These are phyloP conservation scores for Glebionis coronaria DNA, from an alignment of 129 eudicot genomes.

Conservation along the genomic window DNA sequence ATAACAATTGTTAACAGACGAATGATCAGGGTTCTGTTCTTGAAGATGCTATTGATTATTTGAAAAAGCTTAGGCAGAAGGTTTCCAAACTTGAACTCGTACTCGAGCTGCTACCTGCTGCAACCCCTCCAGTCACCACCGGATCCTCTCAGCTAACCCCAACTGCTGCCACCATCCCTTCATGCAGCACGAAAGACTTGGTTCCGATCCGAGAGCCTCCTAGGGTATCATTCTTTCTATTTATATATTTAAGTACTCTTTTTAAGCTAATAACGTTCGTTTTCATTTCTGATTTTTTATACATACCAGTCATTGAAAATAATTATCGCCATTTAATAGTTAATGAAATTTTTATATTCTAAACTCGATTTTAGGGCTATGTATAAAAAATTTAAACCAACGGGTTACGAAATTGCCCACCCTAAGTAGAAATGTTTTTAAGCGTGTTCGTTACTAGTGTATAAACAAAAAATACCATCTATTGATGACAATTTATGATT, in stretches of 20 bases:
- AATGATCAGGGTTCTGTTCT: constrained; percentile 80
- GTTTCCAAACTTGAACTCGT: constrained; percentile 62
- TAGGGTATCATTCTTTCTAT: constrained; percentile 42
- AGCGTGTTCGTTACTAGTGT: too few relatives aligned
- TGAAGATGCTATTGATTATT: constrained; percentile 75
- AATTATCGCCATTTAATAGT: too few relatives aligned
- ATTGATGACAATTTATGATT: neutral
- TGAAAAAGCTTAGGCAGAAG: constrained; percentile 65
- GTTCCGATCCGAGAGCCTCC: constrained; percentile 45
- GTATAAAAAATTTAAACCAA: too few relatives aligned
- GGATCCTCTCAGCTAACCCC: constrained; percentile 42
- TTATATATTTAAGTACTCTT: too few relatives aligned
- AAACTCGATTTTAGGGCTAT: too few relatives aligned
- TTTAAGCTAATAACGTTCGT: too few relatives aligned
- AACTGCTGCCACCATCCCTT: constrained; percentile 28
- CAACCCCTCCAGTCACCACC: constrained; percentile 16
- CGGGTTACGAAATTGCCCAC: too few relatives aligned
- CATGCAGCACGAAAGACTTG: constrained; percentile 55
- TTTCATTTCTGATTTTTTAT: too few relatives aligned
- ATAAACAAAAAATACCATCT: neutral
- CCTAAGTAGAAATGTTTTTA: too few relatives aligned
- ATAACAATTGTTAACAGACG: constrained; percentile 54
- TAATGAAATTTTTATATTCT: too few relatives aligned
- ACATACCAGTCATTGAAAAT: too few relatives aligned
- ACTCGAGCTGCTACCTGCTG: constrained; percentile 49